phyloP scores from a whole-genome alignment of 768 basidiomycete species.

The Mycena epipterygia region DNA sequence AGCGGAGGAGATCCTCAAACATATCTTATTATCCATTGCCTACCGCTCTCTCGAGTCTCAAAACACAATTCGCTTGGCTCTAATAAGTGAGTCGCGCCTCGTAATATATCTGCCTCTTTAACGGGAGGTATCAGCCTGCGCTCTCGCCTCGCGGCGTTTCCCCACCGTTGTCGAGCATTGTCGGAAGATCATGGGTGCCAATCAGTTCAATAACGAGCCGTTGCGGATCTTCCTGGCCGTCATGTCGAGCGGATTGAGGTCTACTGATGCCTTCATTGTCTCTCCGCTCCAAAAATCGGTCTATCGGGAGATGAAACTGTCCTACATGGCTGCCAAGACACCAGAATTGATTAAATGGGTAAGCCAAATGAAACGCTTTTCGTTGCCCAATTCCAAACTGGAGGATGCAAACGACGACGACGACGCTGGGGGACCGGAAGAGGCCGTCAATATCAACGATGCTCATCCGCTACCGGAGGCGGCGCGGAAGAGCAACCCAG shows the following conservation, averaged over 20 bases:
- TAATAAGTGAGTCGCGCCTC: conserved; percentile 72
- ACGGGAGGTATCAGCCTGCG: conserved; percentile 70
- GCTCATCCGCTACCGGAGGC: conserved; percentile 50
- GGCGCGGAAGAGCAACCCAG: conserved; percentile 81
- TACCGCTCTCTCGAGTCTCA: conserved; percentile 75
- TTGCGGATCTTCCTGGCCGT: conserved; percentile 81
- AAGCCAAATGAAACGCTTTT: conserved; percentile 68
- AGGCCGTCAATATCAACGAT: conserved; percentile 20
- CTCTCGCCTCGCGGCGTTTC: conserved; percentile 69
- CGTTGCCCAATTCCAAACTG: conserved; percentile 57
- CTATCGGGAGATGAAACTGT: conserved; percentile 82
- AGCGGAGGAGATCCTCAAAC: conserved; percentile 83
- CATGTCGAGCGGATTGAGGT: conserved; percentile 77
- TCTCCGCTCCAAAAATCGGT: conserved; percentile 88
- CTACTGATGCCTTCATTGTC: conserved; percentile 83
- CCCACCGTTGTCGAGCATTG: conserved; percentile 77
- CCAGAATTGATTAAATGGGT: conserved; percentile 77
- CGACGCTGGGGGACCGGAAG: conserved; percentile 52
- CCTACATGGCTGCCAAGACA: conserved; percentile 75
- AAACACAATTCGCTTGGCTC: conserved; percentile 79
- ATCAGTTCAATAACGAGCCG: conserved; percentile 93
- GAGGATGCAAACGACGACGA: conserved; percentile 57
- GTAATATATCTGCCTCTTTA: conserved; percentile 9
- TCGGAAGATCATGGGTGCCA: conserved; percentile 76
- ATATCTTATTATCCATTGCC: conserved; percentile 80